phyloP scores from a whole-genome alignment of 306 rosid genomes.

The Prunus davidiana region DNA sequence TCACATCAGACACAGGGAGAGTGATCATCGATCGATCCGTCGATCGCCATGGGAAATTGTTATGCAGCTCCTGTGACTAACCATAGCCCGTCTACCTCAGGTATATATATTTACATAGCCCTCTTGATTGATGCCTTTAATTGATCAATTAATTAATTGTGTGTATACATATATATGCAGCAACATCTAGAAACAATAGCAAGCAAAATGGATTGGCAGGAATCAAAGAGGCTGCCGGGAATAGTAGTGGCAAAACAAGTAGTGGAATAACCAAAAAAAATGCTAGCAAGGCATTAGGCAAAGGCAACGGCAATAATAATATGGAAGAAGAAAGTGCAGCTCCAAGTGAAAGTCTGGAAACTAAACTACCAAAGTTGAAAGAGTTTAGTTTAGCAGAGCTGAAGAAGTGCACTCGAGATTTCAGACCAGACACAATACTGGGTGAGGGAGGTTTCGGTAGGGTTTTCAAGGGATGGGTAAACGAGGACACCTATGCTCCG shows the following conservation, averaged over 20 bases:
- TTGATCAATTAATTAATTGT: background rate
- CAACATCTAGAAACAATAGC: background rate
- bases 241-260: background rate
- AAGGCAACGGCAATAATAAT: background rate
- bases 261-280: background rate
- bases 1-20: too few relatives aligned
- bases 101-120: too few relatives aligned
- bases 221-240: background rate
- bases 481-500: conserved; percentile 47
- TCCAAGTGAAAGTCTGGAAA: background rate
- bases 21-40: background rate
- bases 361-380: conserved; percentile 30
- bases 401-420: conserved; percentile 73
- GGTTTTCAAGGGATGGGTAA: conserved; percentile 93
- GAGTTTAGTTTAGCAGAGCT: conserved; percentile 53
- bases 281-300: background rate
- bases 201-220: background rate
- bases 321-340: background rate
- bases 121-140: too few relatives aligned
- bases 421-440: conserved; percentile 60
- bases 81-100: background rate
- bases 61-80: conserved; percentile 22
- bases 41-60: conserved; percentile 30
- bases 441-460: conserved; percentile 95
- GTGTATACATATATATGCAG: background rate